Evolutionary conservation across 2,329 filamentous ascomycete genomes (phyloP), one percentile per base, ranked within the genome.

Genomic region (Pseudocercospora fijiensis): DNA sequence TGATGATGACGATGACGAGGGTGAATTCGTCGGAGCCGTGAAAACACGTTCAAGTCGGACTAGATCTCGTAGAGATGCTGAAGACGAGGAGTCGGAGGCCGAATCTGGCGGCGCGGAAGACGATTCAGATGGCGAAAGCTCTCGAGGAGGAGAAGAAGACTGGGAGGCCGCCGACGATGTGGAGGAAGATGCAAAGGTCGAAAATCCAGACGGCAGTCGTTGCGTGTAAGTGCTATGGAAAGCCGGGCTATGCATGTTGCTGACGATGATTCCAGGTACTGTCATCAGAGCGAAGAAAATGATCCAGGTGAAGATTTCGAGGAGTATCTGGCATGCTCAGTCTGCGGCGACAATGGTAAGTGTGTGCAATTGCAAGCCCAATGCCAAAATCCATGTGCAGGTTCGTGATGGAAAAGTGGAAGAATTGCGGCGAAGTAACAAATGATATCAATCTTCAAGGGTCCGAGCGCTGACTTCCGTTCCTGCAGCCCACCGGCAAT

Each of bases 311-410:
- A 91, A 69, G 90, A 93, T 68, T 95, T 89, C 72, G 92, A 95
- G 76, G 83, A 88, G 63, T 92, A 89, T 75, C 81, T 97, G 65
- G 81, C 88, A 58, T 97, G 94, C 77, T 82, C 82, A 65, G 83
- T 86, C 67, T 98, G 94, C 78, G 88, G 88, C 69, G 90, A 94
- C 74, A 90, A 92, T 78, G 88, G 92, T 96, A 82, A 78, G 90
- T 86, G 62, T 28, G 49, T 41, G 26, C 18, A 61, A n/a, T 20
- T 37, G 33, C 22, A 60, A 27, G 43, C 18, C 27, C 30, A 57
- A 63, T 52, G 24, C 30, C 22, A 28, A 37, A 37, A 51, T 37
- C 60, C 43, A 66, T 18, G 55, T 65, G 56, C 60, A 53, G 47
- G 61, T 66, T 67, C 52, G 51, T 65, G 60, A 63, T 66, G 58